Conservation (phyloP, 768 basidiomycete genomes). For the Tremella yokohamensis region DNA sequence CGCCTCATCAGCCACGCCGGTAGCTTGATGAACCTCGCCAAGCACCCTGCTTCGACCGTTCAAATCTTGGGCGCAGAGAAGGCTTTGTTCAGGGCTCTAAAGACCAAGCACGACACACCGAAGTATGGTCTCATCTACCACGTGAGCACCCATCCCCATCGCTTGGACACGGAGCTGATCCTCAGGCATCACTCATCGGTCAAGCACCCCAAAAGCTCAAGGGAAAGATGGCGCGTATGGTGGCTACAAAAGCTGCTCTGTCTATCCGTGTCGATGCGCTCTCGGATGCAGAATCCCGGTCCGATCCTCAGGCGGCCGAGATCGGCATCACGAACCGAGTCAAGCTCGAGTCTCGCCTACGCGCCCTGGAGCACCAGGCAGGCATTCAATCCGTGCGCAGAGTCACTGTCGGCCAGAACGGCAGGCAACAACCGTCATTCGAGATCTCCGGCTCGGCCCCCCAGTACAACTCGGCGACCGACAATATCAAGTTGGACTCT, state of each 20-base stretch:
- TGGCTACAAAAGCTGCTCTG: slow-evolving; percentile 94
- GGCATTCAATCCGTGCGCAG: slow-evolving; percentile 71
- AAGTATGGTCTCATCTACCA: slow-evolving; percentile 99
- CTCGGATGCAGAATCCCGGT: slow-evolving; percentile 82
- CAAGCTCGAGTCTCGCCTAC: slow-evolving; percentile 90
- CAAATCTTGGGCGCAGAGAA: slow-evolving; percentile 57
- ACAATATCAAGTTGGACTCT: slow-evolving; percentile 60
- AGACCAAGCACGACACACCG: slow-evolving; percentile 57
- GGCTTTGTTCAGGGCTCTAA: slow-evolving; percentile 56
- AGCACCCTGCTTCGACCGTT: slow-evolving; percentile 56
- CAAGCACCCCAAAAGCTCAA: slow-evolving; percentile 97
- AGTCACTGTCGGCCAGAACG: slow-evolving; percentile 56
- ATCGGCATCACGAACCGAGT: slow-evolving; percentile 90
- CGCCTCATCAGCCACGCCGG: slow-evolving; percentile 63
- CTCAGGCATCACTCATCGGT: slow-evolving; percentile 85
- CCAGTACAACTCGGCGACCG: slow-evolving; percentile 81
- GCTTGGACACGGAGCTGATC: slow-evolving; percentile 10
- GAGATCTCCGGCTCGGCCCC: slow-evolving; percentile 71
- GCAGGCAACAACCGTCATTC: slow-evolving; percentile 68
- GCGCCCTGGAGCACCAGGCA: slow-evolving; percentile 76
- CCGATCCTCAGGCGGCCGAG: slow-evolving; percentile 69
- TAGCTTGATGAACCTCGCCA: slow-evolving; percentile 54
- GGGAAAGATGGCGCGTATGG: slow-evolving; percentile 99
- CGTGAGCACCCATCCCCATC: slow-evolving; percentile 55
- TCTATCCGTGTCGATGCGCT: slow-evolving; percentile 97